These are phyloP conservation scores for Coprinellus micaceus DNA, from an alignment of 768 basidiomycete genomes.

Conservation along the genomic window DNA sequence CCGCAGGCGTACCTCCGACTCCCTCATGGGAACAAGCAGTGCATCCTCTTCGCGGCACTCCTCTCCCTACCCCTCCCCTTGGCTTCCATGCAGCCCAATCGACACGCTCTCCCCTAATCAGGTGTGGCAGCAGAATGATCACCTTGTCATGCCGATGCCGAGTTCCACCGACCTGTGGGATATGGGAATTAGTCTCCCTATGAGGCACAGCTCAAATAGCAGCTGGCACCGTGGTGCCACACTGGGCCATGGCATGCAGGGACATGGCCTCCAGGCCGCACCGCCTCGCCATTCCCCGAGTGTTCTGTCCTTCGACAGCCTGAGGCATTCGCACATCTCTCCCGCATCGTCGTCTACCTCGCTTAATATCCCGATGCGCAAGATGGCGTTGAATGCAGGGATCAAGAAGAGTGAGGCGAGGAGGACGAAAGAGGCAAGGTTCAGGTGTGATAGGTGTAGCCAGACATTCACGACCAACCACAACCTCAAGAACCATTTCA, in stretches of 20 bases:
- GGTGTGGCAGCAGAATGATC: not conserved
- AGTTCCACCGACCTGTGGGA: not conserved
- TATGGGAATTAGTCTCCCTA: not conserved
- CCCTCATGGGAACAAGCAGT: not conserved
- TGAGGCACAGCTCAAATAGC: conserved; percentile 5
- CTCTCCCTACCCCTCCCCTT: conserved; percentile 7
- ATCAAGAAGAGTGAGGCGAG: conserved; percentile 16
- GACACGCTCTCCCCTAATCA: conserved; percentile 5
- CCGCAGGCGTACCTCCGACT: not conserved
- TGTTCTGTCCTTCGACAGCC: not conserved
- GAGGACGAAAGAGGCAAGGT: conserved; percentile 17
- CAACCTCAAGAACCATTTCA: conserved; percentile 8
- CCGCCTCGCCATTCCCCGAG: not conserved
- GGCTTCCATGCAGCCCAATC: not conserved
- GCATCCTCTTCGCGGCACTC: conserved; percentile 4
- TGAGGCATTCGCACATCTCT: not conserved
- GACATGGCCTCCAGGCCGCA: not conserved
- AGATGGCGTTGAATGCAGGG: conserved; percentile 17
- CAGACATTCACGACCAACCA: conserved; percentile 11
- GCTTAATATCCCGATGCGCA: not conserved
- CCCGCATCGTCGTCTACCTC: not conserved
- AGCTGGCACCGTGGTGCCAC: not conserved
- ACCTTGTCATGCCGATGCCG: not conserved
- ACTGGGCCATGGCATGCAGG: not conserved
- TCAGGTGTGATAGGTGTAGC: conserved; percentile 4